Conservation (phyloP, 1,284 basidiomycete genomes). For the Ganoderma leucocontextum region DNA sequence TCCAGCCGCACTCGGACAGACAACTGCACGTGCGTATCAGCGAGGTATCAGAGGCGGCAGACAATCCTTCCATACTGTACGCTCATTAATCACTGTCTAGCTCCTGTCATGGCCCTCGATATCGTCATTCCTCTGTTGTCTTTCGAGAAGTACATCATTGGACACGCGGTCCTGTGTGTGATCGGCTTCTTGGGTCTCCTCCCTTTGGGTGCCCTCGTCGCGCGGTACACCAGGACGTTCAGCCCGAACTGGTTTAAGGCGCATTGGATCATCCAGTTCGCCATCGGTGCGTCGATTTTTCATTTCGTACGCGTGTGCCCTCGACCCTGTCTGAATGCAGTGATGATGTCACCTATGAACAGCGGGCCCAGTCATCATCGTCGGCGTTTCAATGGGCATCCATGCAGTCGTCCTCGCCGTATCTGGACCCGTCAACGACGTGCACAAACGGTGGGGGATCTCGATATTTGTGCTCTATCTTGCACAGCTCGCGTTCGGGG, state of each 20-base stretch:
- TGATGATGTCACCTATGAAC: background rate
- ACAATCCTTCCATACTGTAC: background rate
- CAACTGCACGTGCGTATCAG: conserved; percentile 8
- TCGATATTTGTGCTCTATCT: conserved; percentile 67
- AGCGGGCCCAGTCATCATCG: conserved; percentile 56
- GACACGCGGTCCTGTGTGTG: conserved; percentile 46
- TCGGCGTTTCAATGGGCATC: conserved; percentile 60
- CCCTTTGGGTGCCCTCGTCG: conserved; percentile 42
- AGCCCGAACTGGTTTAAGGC: conserved; percentile 40
- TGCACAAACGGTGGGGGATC: conserved; percentile 69
- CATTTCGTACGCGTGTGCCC: background rate
- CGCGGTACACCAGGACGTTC: conserved; percentile 43
- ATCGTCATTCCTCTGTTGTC: conserved; percentile 34
- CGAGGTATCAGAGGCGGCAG: background rate
- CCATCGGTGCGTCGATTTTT: conserved; percentile 33
- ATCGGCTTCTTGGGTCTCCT: conserved; percentile 44
- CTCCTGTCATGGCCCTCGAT: conserved; percentile 5
- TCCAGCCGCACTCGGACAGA: background rate
- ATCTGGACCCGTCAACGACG: conserved; percentile 50
- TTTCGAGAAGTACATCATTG: conserved; percentile 46
- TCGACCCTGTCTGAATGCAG: background rate
- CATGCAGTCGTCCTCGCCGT: conserved; percentile 50
- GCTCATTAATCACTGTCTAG: conserved; percentile 8
- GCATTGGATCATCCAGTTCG: conserved; percentile 40
- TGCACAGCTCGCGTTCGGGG: conserved; percentile 64